phyloP scores from a whole-genome alignment of 345 rosid species.

The Bruguiera gymnorhiza region DNA sequence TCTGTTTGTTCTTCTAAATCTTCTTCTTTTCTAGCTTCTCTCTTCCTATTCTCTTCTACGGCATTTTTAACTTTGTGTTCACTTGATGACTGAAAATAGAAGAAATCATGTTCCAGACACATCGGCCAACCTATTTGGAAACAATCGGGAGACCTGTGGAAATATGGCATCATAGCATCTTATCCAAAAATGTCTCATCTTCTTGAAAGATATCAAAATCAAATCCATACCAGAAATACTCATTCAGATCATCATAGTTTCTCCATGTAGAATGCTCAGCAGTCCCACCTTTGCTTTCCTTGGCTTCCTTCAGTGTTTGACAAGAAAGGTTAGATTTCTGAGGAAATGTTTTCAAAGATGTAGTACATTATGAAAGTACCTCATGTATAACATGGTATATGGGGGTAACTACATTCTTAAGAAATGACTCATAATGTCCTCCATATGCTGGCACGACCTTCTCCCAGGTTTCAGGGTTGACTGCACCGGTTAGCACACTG shows the following conservation, averaged over 20 bases:
- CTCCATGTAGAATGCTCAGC: constrained; percentile 92
- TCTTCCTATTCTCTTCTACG: constrained; percentile 31
- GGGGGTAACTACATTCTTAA: constrained; percentile 71
- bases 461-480: constrained; percentile 58
- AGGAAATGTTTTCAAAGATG: constrained; percentile 10
- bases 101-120: constrained; percentile 67
- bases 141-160: constrained; percentile 78
- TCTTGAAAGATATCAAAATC: constrained; percentile 9
- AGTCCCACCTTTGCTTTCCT: constrained; percentile 70
- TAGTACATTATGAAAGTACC: constrained; percentile 38
- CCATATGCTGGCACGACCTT: constrained; percentile 57
- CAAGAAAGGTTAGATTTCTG: constrained; percentile 19
- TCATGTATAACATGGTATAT: constrained; percentile 60
- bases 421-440: constrained; percentile 67
- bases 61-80: constrained; percentile 26
- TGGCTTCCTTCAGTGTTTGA: constrained; percentile 67
- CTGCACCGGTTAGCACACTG: constrained; percentile 53
- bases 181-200: constrained; percentile 8
- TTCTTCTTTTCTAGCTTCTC: constrained; percentile 51
- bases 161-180: constrained; percentile 18
- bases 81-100: constrained; percentile 33
- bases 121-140: constrained; percentile 93
- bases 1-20: constrained; percentile 28
- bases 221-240: constrained; percentile 74
- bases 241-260: constrained; percentile 96